These are phyloP conservation scores for Exophiala aquamarina DNA, from an alignment of 2,329 filamentous ascomycete species.

Conservation along the genomic window DNA sequence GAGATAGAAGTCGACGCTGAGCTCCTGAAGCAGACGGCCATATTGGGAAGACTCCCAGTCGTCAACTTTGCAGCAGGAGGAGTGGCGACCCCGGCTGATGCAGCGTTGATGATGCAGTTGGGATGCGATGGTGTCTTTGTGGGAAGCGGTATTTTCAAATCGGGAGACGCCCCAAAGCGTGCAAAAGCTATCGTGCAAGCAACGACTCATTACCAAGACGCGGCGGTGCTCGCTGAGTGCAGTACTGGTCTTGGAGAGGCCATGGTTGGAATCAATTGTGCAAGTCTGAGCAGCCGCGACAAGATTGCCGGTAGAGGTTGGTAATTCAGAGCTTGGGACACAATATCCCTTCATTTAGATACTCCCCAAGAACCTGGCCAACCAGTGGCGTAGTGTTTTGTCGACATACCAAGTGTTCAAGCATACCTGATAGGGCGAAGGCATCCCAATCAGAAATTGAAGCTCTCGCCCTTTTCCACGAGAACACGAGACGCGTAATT, in stretches of 20 bases:
- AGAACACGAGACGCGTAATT: too few relatives aligned
- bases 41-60: slow-evolving; percentile 83
- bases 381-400: too few relatives aligned
- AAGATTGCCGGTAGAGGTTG: slow-evolving; percentile 85
- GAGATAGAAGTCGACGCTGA: slow-evolving; percentile 69
- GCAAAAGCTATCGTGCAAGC: slow-evolving; percentile 94
- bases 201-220: slow-evolving; percentile 84
- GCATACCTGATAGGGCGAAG: too few relatives aligned
- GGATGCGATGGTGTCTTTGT: slow-evolving; percentile 98
- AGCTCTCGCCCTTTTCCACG: too few relatives aligned
- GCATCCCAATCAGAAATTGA: too few relatives aligned
- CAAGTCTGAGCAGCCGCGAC: slow-evolving; percentile 71
- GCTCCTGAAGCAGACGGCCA: slow-evolving; percentile 80
- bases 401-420: too few relatives aligned
- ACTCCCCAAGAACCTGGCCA: too few relatives aligned
- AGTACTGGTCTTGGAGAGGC: slow-evolving; percentile 91
- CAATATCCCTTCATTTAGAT: too few relatives aligned
- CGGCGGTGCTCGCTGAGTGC: slow-evolving; percentile 81
- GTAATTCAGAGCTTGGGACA: slow-evolving; percentile 55
- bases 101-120: slow-evolving; percentile 98
- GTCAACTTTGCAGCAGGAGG: slow-evolving; percentile 98
- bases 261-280: slow-evolving; percentile 93
- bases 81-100: slow-evolving; percentile 97
- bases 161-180: slow-evolving; percentile 81
- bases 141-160: slow-evolving; percentile 96